Base-by-base conservation (phyloP, 2,329 filamentous ascomycete genomes). In the Madurella mycetomatis region DNA sequence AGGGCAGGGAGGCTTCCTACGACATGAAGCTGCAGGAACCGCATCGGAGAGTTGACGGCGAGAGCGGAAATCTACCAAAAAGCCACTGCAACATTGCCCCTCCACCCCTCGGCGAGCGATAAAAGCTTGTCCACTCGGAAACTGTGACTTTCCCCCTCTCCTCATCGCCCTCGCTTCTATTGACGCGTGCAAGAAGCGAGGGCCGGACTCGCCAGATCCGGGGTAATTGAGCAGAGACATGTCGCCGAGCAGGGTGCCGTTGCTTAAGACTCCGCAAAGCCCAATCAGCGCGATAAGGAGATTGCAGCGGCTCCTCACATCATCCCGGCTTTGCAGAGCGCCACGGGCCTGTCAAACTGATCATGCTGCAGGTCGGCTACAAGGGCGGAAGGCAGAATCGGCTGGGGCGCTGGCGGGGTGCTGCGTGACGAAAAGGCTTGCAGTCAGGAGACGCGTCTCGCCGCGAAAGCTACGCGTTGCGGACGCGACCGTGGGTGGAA, bases 391-490 rank as follows among this genome's bases (percentile, higher is more conserved):
- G 2, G 34, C 34, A 51, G 41, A 41, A 40, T 49, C 25, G 43
- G 45, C 32, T 41, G 44, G 43, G 41, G 18, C 39, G 37, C 31
- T 1, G n/a, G 9, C 42, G 34, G 15, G 34, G 17, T 19, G 41
- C 47, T 16, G 40, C 34, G 34, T 17, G 45, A 15, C 11, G 5
- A 31, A 49, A 41, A 34, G 11, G 30, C 43, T 19, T 4, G 55
- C 15, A 2, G 32, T 43, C 31, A 42, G 37, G 46, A 55, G 50
- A 60, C 59, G 62, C 60, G 62, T 59, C 56, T 41, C 34, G 34
- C 50, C 60, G 53, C 60, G 53, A 56, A 41, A 53, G 3, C 16
- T 12, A 56, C 62, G 60, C 58, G 61, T 57, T 43, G 47, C 41
- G 39, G 49, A 60, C 60, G 60, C 60, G 60, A 41, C 3, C 45